Evolutionary conservation across 257 asterid species (phyloP), one percentile per base, ranked within the genome.

Genomic region (Mitragyna speciosa): DNA sequence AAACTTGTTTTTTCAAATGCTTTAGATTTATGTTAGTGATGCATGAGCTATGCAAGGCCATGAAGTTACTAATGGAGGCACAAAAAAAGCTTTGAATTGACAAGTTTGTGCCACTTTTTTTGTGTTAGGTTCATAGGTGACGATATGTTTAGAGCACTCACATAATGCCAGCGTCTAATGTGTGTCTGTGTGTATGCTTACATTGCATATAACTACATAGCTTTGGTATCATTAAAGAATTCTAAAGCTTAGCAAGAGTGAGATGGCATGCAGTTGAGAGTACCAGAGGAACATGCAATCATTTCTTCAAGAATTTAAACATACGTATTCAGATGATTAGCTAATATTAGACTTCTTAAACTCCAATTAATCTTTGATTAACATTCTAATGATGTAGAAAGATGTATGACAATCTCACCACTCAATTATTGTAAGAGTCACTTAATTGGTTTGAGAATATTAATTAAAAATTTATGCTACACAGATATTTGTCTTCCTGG

Each of bases 81-180:
- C 75, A 54, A 80, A 82, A 36, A 73, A 77, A 83, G 83, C 51
- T 48, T 49, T 78, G 86, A 87, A 78, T 81, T 80, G 91, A 88
- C 90, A 87, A 88, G 85, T 83, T 88, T 79, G 86, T 80, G 80
- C 89, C 82, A 81, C 87, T 56, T 79, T 77, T 84, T 83, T 79
- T 49, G 61, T 81, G 89, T 88, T 88, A 82, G 89, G 88, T 85
- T 85, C 87, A 85, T 84, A 78, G 78, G 81, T 85, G 89, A 88
- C 83, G 81, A 85, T 81, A 84, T 75, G 84, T 77, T 43, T 47
- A 72, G 67, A 68, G 78, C 84, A 77, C 78, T 68, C 41, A 58
- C 31, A 12, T 71, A 70, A 64, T 81, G 79, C 84, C 82, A 48
- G 72, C 67, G 31, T 17, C 31, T n/a, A 15, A 2, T 31, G 47